Evolutionary conservation across 768 basidiomycete genomes (phyloP), one percentile per base, ranked within the genome.

Genomic region (Suillus subalutaceus): DNA sequence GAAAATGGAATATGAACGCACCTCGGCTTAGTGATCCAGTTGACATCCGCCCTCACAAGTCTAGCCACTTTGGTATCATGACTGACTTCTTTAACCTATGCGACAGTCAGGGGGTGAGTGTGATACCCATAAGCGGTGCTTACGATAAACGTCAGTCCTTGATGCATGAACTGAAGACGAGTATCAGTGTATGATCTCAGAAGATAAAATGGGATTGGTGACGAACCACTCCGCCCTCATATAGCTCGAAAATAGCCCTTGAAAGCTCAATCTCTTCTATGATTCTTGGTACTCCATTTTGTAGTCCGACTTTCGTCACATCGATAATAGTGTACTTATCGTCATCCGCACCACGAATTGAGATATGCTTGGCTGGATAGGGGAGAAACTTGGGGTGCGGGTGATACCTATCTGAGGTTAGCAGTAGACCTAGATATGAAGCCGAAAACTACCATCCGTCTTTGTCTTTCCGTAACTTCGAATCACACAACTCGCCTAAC

Each of bases 251-350:
- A 63, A 94, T 78, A 0, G 93, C 93, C 38, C 94, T 81, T 26
- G 91, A 93, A 50, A 90, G 76, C 76, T 96, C 95, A 30, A 94
- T 81, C 73, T 96, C 93, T 77, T 97, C 94, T 10, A 97, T 72
- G 40, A 92, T 81, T 66, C 66, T 77, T 2, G 75, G 71, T 0
- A 44, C 72, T 18, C 81, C 79, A 4, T 57, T 37, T 15, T 30
- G 23, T 20, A 59, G 69, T 15, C 80, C 80, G 1, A 78, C 71
- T 53, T 78, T 82, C 16, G 82, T 86, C 48, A 92, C 72, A 68
- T 93, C 89, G 13, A 95, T 82, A 20, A 95, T 83, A 26, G 81
- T 81, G 75, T 96, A 97, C 67, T 85, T 88, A 43, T 93, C 92
- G 70, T 97, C 93, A 68, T 89, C 86, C 0, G 80, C 83, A 2